These are phyloP conservation scores for Rhynchosporium graminicola DNA, from an alignment of 2,329 filamentous ascomycete species.

Conservation along the genomic window DNA sequence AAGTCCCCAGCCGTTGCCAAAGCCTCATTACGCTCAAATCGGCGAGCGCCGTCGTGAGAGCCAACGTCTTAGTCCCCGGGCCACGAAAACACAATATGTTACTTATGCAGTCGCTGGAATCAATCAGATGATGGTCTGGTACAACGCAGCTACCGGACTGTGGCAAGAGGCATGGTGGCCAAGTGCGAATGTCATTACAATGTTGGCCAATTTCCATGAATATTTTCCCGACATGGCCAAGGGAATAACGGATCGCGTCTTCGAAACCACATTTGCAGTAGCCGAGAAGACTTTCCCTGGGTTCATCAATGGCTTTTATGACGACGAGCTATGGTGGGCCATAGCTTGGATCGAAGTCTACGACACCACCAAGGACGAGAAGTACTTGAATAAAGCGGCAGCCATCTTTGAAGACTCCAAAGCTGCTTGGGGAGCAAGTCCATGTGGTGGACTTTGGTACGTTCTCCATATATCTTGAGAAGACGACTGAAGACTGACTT, in stretches of 20 bases:
- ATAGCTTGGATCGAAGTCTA: conserved; percentile 58
- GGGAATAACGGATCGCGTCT: conserved; percentile 30
- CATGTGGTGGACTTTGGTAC: conserved; percentile 54
- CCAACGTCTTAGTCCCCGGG: conserved; percentile 11
- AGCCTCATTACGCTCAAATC: conserved; percentile 11
- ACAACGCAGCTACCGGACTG: conserved; percentile 58
- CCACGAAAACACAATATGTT: conserved; percentile 29
- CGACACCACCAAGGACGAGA: conserved; percentile 53
- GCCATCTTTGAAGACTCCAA: conserved; percentile 59
- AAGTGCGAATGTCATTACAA: conserved; percentile 65
- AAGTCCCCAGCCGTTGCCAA: conserved; percentile 3
- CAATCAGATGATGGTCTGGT: conserved; percentile 59
- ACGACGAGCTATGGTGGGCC: conserved; percentile 67
- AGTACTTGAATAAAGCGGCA: conserved; percentile 56
- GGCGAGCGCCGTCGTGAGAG: conserved; percentile 16
- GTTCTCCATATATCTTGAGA: conserved; percentile 16
- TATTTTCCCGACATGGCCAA: conserved; percentile 29
- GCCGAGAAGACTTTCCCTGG: conserved; percentile 41
- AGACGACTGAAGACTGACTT: not conserved
- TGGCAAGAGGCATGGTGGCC: conserved; percentile 74
- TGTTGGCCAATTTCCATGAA: conserved; percentile 54
- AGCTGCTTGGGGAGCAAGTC: conserved; percentile 50
- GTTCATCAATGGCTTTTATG: conserved; percentile 57
- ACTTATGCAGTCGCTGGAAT: conserved; percentile 41
- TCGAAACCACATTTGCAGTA: conserved; percentile 31